Evolutionary conservation across 208 protist species (phyloP).

Genomic region (Leishmania arabica): DNA sequence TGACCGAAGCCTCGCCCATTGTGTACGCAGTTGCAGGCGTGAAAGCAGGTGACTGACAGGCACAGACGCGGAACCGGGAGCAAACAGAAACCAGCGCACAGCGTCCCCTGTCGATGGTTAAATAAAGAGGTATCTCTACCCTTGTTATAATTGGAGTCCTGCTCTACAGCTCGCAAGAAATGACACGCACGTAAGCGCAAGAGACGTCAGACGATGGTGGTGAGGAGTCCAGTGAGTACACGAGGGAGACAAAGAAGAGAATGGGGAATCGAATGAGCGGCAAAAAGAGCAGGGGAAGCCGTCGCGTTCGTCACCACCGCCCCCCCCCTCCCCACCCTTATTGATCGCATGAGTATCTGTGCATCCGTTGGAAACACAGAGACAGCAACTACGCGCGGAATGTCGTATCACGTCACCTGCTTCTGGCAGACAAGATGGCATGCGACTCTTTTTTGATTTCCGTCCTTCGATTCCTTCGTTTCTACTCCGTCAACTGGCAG

Average conservation of each 20-base stretch:
- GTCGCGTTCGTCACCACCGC: neutral
- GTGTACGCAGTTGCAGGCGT: neutral
- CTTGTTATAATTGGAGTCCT: neutral
- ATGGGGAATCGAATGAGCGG: neutral
- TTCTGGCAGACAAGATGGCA: neutral
- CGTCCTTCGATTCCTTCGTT: neutral
- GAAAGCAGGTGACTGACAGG: neutral
- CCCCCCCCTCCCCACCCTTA: neutral
- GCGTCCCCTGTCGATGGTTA: neutral
- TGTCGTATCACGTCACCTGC: neutral
- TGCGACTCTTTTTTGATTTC: no score
- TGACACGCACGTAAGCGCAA: neutral
- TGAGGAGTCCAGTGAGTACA: neutral
- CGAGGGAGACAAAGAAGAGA: neutral
- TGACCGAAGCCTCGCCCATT: constrained; percentile 23
- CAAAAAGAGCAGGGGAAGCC: neutral
- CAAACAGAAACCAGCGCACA: neutral
- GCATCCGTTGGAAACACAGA: neutral
- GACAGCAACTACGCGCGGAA: no score
- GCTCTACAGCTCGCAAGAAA: neutral
- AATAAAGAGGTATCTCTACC: neutral
- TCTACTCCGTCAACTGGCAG: neutral
- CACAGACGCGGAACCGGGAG: neutral
- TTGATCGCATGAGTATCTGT: neutral
- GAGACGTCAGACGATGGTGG: neutral